A percentile compares a stretch with the other conserved stretches of the same genome.
phyloP scores from a whole-genome alignment of 1,284 basidiomycete genomes.

The Trichosporon ovoides region DNA sequence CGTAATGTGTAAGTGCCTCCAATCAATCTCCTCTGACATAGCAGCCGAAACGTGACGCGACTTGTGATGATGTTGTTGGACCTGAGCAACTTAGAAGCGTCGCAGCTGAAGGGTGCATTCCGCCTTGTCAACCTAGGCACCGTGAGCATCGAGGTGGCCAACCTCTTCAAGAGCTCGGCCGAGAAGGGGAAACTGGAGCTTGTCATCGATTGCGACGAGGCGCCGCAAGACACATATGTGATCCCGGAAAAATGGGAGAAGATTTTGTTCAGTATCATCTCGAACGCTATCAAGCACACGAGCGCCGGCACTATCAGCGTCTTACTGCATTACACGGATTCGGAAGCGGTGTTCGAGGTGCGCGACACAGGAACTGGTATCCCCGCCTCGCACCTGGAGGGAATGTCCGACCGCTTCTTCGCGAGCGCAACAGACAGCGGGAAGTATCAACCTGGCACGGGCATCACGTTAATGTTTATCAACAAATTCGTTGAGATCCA shows the following conservation, averaged over 20 bases:
- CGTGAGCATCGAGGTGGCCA: conserved; percentile 47
- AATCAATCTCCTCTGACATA: background rate
- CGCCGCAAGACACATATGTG: conserved; percentile 39
- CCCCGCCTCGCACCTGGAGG: conserved; percentile 38
- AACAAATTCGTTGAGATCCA: conserved; percentile 50
- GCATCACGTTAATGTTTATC: conserved; percentile 43
- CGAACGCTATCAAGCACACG: conserved; percentile 49
- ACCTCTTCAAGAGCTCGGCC: conserved; percentile 44
- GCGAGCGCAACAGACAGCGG: conserved; percentile 31
- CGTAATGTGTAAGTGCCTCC: conserved; percentile 34
- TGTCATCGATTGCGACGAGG: conserved; percentile 43
- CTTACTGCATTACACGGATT: conserved; percentile 23
- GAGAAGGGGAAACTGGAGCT: conserved; percentile 39
- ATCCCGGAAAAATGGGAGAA: conserved; percentile 51
- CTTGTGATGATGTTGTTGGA: conserved; percentile 48
- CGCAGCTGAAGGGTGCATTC: conserved; percentile 44
- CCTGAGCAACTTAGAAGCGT: conserved; percentile 44
- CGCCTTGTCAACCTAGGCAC: conserved; percentile 43
- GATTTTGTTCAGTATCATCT: conserved; percentile 48
- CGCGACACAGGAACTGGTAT: conserved; percentile 50
- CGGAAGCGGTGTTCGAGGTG: conserved; percentile 37
- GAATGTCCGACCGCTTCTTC: conserved; percentile 47
- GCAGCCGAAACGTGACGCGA: conserved; percentile 35
- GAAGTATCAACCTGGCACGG: conserved; percentile 29
- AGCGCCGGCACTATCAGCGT: conserved; percentile 26